Evolutionary conservation across 1,284 basidiomycete genomes (phyloP).

Genomic region (Lignosus rhinocerotis): DNA sequence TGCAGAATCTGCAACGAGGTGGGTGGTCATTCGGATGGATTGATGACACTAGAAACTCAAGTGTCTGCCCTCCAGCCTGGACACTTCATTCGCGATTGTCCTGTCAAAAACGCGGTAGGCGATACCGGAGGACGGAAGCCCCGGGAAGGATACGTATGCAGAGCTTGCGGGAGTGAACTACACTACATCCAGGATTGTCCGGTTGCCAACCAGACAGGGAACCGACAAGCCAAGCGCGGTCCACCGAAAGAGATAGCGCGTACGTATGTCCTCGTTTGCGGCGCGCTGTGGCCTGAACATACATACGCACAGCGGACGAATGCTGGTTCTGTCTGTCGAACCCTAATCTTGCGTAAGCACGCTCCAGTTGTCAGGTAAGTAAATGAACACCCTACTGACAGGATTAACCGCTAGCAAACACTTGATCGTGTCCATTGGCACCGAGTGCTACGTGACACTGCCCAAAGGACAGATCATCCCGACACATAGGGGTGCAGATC

Average conservation of each 20-base stretch:
- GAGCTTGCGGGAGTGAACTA: slow-evolving; percentile 81
- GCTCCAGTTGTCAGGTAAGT: neutral
- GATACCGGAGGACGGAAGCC: slow-evolving; percentile 81
- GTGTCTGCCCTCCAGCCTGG: slow-evolving; percentile 51
- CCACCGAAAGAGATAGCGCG: slow-evolving; percentile 80
- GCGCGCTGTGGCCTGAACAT: neutral
- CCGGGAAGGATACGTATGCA: slow-evolving; percentile 81
- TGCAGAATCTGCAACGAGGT: slow-evolving; percentile 80
- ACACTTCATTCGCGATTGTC: slow-evolving; percentile 87
- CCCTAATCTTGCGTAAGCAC: slow-evolving; percentile 76
- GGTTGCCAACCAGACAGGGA: slow-evolving; percentile 54
- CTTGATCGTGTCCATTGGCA: slow-evolving; percentile 89
- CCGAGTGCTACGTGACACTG: slow-evolving; percentile 90
- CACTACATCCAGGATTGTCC: slow-evolving; percentile 89
- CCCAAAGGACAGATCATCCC: slow-evolving; percentile 92
- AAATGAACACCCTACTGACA: slow-evolving; percentile 2
- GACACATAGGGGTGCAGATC: slow-evolving; percentile 57
- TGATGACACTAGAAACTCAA: slow-evolving; percentile 1
- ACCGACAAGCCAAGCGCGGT: slow-evolving; percentile 44
- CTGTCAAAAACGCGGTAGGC: slow-evolving; percentile 69
- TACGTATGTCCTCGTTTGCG: slow-evolving; percentile 39
- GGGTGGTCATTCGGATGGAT: slow-evolving; percentile 15
- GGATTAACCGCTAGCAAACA: slow-evolving; percentile 67
- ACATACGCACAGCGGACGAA: slow-evolving; percentile 61
- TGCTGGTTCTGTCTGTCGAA: slow-evolving; percentile 98